Base-by-base conservation (phyloP, 441 rosid genomes). In the Croton laevigatus region DNA sequence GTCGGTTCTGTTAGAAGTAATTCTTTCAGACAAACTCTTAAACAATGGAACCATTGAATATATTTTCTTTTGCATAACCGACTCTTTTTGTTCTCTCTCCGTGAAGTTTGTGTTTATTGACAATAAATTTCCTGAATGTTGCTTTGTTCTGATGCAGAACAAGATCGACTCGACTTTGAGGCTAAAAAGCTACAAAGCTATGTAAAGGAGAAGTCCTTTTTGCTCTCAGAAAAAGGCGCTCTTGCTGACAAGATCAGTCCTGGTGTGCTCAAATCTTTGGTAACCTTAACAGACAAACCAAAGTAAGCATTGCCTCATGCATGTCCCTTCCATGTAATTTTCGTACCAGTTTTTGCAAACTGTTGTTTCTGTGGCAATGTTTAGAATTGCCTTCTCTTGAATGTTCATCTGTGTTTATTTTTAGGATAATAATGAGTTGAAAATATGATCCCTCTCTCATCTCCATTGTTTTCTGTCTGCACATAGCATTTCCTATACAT, bases 181-280 rank as follows among this genome's bases (percentile, higher is more conserved):
- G 81, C 88, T 8, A 87, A 87, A 61, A 88, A 83, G 73, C 72
- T 91, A 32, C 97, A 87, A 75, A 91, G 98, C 82, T 82, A 76
- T 66, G 79, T 89, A n/a, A 89, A 91, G 71, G 95, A 92, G 79
- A 89, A 82, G 74, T 83, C 96, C 58, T 75, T 89, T 51, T 17
- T 53, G 27, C 72, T 87, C 69, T 94, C 93, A 8, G 96, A 89
- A 73, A 82, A 82, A 68, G 92, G 96, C 13, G 92, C 85, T 68
- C 85, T 89, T 58, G 88, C 96, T 49, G 98, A 92, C 81, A 89
- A 80, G 82, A 81, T 79, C 12, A 79, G 86, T 65, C 98, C 88
- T 6, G 87, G 85, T 69, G 86, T 86, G 54, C 84, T 89, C 51
- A 83, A 79, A 80, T 89, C 94, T 48, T 66, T 86, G 44, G 93